A percentile compares a stretch with the other conserved stretches of the same genome.
phyloP scores from a whole-genome alignment of 441 rosid species.

The Sinapis alba region DNA sequence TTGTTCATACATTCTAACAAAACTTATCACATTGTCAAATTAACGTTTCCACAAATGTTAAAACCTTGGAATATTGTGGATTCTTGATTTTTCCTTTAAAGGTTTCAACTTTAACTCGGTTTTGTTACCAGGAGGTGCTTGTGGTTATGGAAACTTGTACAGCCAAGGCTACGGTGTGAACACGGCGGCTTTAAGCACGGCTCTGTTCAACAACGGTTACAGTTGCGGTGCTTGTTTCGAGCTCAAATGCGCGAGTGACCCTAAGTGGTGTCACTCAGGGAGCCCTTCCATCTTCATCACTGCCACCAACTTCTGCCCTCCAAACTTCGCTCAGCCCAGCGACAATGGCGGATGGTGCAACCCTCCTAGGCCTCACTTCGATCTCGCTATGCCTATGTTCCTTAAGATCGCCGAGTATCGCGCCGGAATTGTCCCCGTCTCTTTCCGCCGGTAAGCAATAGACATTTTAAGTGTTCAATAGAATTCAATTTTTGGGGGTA shows the following conservation, averaged over 20 bases:
- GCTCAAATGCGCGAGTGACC: slow-evolving; percentile 46
- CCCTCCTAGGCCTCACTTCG: slow-evolving; percentile 55
- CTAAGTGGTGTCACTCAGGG: slow-evolving; percentile 44
- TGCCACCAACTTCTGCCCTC: slow-evolving; percentile 43
- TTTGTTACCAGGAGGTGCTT: slow-evolving; percentile 41
- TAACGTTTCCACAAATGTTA: background rate
- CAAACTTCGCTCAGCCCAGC: slow-evolving; percentile 38
- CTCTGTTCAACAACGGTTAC: slow-evolving; percentile 44
- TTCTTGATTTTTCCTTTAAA: background rate
- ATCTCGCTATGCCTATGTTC: slow-evolving; percentile 57
- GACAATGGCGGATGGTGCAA: slow-evolving; percentile 55
- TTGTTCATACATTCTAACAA: background rate
- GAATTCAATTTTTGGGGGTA: background rate
- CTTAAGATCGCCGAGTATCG: slow-evolving; percentile 55
- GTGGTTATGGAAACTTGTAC: slow-evolving; percentile 45
- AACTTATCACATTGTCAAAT: slow-evolving; percentile 23
- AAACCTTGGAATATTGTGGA: background rate
- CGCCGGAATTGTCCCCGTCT: slow-evolving; percentile 52
- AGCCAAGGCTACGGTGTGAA: slow-evolving; percentile 47
- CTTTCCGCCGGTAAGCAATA: slow-evolving; percentile 52
- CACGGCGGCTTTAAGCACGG: slow-evolving; percentile 46
- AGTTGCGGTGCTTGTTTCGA: slow-evolving; percentile 47
- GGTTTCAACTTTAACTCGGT: background rate
- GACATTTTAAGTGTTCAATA: background rate
- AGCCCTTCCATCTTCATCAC: slow-evolving; percentile 47